phyloP scores from a whole-genome alignment of 2,329 filamentous ascomycete species.

The Ophiostoma novo-ulmi region DNA sequence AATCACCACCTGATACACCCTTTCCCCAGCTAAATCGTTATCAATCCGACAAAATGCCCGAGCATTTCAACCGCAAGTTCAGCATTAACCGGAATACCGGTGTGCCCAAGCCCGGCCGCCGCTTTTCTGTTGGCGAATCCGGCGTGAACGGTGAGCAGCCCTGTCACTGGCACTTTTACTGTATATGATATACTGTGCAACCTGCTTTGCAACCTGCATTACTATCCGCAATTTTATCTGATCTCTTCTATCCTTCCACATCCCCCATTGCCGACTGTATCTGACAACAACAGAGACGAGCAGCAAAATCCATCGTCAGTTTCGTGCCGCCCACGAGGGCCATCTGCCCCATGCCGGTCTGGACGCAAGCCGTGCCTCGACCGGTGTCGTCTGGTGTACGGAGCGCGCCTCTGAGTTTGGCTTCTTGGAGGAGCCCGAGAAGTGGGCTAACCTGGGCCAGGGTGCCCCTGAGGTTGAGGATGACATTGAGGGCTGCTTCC shows the following conservation, averaged over 20 bases:
- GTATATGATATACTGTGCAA: neutral
- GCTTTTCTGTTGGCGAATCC: conserved; percentile 57
- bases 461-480: conserved; percentile 91
- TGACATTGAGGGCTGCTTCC: conserved; percentile 84
- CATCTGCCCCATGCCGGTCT: conserved; percentile 88
- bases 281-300: conserved; percentile 58
- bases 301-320: conserved; percentile 82
- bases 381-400: conserved; percentile 89
- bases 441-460: conserved; percentile 92
- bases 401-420: conserved; percentile 86
- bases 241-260: neutral
- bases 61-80: conserved; percentile 54
- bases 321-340: conserved; percentile 83
- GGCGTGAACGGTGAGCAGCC: conserved; percentile 47
- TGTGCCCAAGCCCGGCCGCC: conserved; percentile 50
- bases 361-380: conserved; percentile 80
- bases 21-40: conserved; percentile 42
- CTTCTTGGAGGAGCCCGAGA: conserved; percentile 72
- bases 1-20: neutral
- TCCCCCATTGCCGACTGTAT: neutral
- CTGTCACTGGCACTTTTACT: neutral
- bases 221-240: neutral
- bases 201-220: neutral
- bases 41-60: conserved; percentile 12
- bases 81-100: conserved; percentile 63